Conservation (phyloP, 306 rosid species). For the Carpinus fangiana region DNA sequence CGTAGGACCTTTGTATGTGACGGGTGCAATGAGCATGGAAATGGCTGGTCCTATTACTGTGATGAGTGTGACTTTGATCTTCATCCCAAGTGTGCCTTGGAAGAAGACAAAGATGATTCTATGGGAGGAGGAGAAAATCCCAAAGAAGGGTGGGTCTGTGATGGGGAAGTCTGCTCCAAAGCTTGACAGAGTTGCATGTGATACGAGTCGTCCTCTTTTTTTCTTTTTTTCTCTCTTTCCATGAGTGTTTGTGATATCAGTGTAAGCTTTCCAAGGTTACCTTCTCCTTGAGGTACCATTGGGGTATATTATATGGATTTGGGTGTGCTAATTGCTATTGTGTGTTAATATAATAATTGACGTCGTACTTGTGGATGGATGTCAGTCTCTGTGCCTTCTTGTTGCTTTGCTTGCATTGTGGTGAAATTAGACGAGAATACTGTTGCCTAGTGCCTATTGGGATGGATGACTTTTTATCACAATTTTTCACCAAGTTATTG, state of each 20-base stretch:
- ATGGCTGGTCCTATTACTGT: slow-evolving; percentile 59
- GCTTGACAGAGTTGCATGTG: slow-evolving; percentile 27
- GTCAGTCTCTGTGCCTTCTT: not conserved
- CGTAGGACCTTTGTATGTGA: slow-evolving; percentile 39
- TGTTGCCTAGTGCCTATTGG: too few species aligned
- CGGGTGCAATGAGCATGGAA: slow-evolving; percentile 43
- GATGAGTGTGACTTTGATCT: slow-evolving; percentile 63
- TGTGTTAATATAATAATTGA: not conserved
- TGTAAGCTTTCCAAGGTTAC: not conserved
- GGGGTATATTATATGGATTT: not conserved
- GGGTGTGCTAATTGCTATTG: not conserved
- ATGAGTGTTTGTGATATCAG: not conserved
- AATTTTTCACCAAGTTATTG: too few species aligned
- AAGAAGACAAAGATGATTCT: slow-evolving; percentile 31
- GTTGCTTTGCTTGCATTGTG: not conserved
- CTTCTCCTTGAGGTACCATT: not conserved
- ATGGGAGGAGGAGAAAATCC: slow-evolving; percentile 27
- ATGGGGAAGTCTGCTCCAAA: slow-evolving; percentile 54
- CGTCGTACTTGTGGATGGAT: not conserved
- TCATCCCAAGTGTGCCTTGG: slow-evolving; percentile 60
- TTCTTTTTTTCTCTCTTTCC: not conserved
- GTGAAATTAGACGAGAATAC: too few species aligned
- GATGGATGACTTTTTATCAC: too few species aligned
- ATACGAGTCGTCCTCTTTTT: not conserved
- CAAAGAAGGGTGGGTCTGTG: slow-evolving; percentile 56